Conservation (phyloP, 2,329 filamentous ascomycete species). For the Venturia nashicola region DNA sequence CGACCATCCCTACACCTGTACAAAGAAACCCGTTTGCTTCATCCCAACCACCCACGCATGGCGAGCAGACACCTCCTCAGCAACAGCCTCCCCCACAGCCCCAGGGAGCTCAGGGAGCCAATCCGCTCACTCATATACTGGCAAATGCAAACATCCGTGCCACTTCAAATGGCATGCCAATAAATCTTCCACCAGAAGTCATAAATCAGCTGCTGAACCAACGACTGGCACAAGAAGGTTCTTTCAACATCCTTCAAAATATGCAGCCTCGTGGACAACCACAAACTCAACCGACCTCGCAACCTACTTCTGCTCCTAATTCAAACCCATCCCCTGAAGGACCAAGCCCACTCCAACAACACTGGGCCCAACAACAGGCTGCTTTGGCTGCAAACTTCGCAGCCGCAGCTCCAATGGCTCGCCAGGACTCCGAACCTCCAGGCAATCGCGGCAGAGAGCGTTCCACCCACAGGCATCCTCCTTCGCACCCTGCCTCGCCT, state of each 20-base stretch:
- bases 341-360: neutral
- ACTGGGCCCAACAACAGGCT: neutral
- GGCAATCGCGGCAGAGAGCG: neutral
- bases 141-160: slow-evolving; percentile 6
- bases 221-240: slow-evolving; percentile 5
- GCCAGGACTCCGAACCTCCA: neutral
- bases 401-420: neutral
- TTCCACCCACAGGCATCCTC: neutral
- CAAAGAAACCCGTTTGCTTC: slow-evolving; percentile 8
- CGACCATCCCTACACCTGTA: neutral
- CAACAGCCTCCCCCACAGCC: slow-evolving; percentile 13
- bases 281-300: neutral
- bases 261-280: neutral
- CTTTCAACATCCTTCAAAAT: slow-evolving; percentile 1
- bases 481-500: neutral
- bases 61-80: slow-evolving; percentile 11
- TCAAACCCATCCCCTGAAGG: neutral
- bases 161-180: slow-evolving; percentile 6
- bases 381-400: slow-evolving; percentile 1
- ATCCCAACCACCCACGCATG: slow-evolving; percentile 10
- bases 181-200: slow-evolving; percentile 6
- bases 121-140: slow-evolving; percentile 1
- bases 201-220: slow-evolving; percentile 10
- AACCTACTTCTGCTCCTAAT: neutral
- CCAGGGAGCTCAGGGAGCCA: neutral